Percentiles rank a stretch among this genome's conserved stretches.
Conservation (phyloP, 208 protist species). For the Leishmania aethiopica region DNA sequence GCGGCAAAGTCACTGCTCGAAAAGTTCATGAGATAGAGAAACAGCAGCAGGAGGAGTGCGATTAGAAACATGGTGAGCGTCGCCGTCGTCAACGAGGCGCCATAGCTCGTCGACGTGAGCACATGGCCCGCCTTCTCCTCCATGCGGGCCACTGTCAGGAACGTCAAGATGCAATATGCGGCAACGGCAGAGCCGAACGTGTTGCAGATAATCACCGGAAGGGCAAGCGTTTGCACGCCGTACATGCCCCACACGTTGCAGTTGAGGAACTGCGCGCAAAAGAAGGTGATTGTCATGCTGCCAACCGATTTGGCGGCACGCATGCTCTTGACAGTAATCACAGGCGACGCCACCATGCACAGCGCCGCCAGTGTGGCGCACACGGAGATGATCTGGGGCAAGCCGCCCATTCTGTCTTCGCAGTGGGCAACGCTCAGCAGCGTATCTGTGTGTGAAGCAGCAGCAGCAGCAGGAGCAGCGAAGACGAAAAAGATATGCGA, state of each 20-base stretch:
- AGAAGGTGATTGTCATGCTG: slow-evolving; percentile 63
- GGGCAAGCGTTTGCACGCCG: slow-evolving; percentile 33
- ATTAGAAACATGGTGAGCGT: slow-evolving; percentile 20
- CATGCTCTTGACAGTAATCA: slow-evolving; percentile 58
- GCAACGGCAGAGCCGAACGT: slow-evolving; percentile 46
- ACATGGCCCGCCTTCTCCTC: slow-evolving; percentile 48
- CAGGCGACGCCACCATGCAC: slow-evolving; percentile 55
- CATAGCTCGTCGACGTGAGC: slow-evolving; percentile 49
- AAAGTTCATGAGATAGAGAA: slow-evolving; percentile 40
- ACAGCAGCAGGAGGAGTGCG: slow-evolving; percentile 31
- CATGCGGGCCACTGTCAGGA: slow-evolving; percentile 47
- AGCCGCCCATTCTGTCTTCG: slow-evolving; percentile 21
- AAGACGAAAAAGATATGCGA: not conserved
- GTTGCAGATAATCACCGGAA: slow-evolving; percentile 60
- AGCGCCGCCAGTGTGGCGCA: slow-evolving; percentile 48
- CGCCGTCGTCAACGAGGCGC: slow-evolving; percentile 18
- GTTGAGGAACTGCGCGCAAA: slow-evolving; percentile 68
- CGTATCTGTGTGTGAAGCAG: not conserved
- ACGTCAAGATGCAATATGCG: slow-evolving; percentile 61
- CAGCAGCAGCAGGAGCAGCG: not conserved
- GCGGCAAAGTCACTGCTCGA: slow-evolving; percentile 15
- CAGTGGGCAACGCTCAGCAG: not conserved
- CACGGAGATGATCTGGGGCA: slow-evolving; percentile 43
- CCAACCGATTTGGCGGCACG: slow-evolving; percentile 41
- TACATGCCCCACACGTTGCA: slow-evolving; percentile 72